These are phyloP conservation scores for Colletotrichum sp. DNA, from an alignment of 2,329 filamentous ascomycete species.

Conservation along the genomic window DNA sequence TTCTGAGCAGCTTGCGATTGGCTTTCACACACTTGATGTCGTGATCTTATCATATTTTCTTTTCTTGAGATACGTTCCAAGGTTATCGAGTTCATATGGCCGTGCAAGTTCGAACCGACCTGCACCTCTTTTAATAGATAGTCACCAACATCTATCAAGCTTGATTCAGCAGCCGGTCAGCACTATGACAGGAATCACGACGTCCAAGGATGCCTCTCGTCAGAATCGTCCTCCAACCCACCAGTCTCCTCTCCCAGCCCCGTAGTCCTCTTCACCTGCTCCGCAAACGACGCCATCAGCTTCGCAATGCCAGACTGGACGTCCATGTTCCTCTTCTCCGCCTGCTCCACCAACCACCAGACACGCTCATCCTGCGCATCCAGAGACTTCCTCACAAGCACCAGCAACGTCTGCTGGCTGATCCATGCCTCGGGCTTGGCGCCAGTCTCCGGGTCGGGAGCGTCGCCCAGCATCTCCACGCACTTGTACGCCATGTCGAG, in stretches of 20 bases:
- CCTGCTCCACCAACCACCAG: constrained; percentile 20
- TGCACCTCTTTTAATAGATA: accelerated
- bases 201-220: not conserved
- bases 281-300: constrained; percentile 14
- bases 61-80: not conserved
- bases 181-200: not conserved
- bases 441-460: not conserved
- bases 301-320: constrained; percentile 17
- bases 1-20: not conserved
- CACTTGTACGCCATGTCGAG: constrained; percentile 17
- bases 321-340: constrained; percentile 13
- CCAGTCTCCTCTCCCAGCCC: not conserved
- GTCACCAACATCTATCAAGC: accelerated
- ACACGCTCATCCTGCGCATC: constrained; percentile 18
- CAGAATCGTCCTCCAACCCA: not conserved
- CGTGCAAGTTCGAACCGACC: accelerated
- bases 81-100: not conserved
- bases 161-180: not conserved
- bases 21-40: not conserved
- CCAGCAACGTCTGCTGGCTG: constrained; percentile 1
- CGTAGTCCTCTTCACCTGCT: constrained; percentile 7
- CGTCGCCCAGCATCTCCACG: constrained; percentile 5
- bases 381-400: constrained; percentile 9
- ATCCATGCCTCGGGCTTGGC: not conserved
- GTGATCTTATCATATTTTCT: not conserved